Base-by-base conservation (phyloP, 2,329 filamentous ascomycete species). In the Venturia pyrina region DNA sequence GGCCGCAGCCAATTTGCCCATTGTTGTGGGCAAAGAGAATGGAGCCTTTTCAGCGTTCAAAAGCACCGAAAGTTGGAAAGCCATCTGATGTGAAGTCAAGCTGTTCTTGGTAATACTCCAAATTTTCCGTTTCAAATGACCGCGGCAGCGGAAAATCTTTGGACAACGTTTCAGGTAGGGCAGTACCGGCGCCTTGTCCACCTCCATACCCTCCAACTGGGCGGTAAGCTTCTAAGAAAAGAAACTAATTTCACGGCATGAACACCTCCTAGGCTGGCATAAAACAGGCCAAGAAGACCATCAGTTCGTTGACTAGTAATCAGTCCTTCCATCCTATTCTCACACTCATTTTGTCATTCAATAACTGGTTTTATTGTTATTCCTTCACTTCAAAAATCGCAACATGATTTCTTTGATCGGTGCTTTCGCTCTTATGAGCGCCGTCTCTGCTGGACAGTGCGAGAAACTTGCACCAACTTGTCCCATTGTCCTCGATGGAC, bases 401-500 rank as follows among this genome's bases (percentile, higher is more conserved):
- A 59, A 34, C 1, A 59, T 59, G 53, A 34, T 59, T 15, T 59
- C 53, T 19, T 59, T 59, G 37, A n/a, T 59, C 28, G 32, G 53
- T 11, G 53, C 28, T 59, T n/a, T 59, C 32, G 28, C 32, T 15
- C 19, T 43, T 11, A 13, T 62, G 15, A 11, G 21, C n/a, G 41
- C n/a, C 40, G 41, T 48, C 4, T 28, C 60, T 62, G 53, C 53
- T 34, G 53, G 53, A 19, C 53, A 59, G 53, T 59, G 53, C 60
- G 44, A 43, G 28, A n/a, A 11, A 64, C 15, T 53, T 17, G 62
- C 6, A 41, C 32, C 40, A 46, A 72, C 71, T 63, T 77, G 75
- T 70, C 71, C 74, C 44, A 73, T 77, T 56, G 72, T 77, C 46
- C 75, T 75, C 65, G 75, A 77, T 64, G 75, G 75, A 34, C 74